A percentile compares a stretch with the other conserved stretches of the same genome.
Evolutionary conservation across 1,284 basidiomycete genomes (phyloP).

Genomic region (Somion occarium): DNA sequence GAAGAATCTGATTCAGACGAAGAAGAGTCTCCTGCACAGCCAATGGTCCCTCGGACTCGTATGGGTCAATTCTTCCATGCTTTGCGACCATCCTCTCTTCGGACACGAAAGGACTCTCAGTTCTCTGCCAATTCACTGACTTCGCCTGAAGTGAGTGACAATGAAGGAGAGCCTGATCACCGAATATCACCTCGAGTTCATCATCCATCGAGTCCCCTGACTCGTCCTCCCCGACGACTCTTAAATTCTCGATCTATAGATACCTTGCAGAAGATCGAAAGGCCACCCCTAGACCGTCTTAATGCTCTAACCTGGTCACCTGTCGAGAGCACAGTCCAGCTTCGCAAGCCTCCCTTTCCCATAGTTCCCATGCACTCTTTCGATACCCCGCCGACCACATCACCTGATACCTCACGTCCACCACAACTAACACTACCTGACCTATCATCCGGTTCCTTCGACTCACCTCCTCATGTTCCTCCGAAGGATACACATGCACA

Average conservation of each 20-base stretch:
- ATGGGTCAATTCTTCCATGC: conserved; percentile 54
- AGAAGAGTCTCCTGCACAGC: conserved; percentile 22
- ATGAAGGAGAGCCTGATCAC: background rate
- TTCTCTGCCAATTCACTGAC: conserved; percentile 17
- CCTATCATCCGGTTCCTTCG: background rate
- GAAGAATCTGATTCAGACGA: conserved; percentile 35
- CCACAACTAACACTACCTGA: background rate
- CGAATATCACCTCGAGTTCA: background rate
- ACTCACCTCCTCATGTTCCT: background rate
- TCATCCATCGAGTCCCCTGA: background rate
- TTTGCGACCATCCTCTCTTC: conserved; percentile 42
- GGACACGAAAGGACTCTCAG: conserved; percentile 37
- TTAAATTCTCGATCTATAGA: background rate
- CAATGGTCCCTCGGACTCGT: conserved; percentile 33
- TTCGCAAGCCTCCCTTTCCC: background rate
- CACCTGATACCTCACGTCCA: background rate
- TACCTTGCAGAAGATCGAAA: background rate
- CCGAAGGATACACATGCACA: background rate
- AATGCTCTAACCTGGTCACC: background rate
- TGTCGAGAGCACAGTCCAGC: background rate
- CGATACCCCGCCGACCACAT: background rate
- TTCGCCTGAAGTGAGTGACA: conserved; percentile 9
- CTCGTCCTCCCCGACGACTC: background rate
- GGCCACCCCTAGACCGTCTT: background rate
- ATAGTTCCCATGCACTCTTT: background rate